Evolutionary conservation across 805 yeast genomes (phyloP).

Genomic region (Myxozyma neotropica): DNA sequence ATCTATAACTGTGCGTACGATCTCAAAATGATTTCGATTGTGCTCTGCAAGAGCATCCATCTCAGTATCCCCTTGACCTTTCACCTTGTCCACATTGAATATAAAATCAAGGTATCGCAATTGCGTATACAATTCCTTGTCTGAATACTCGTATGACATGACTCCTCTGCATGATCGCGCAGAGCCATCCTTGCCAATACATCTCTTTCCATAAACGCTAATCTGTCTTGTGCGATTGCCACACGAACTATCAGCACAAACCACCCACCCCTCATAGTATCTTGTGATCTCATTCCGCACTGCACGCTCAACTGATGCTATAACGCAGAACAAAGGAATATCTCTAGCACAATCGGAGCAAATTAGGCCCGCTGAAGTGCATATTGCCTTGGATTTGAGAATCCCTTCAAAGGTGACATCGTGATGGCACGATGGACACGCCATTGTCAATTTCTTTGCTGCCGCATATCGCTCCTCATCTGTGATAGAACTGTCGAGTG

Average conservation of each 20-base stretch:
- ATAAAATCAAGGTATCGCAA: conserved; percentile 73
- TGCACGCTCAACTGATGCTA: conserved; percentile 72
- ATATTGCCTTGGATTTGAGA: conserved; percentile 51
- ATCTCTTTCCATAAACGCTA: conserved; percentile 84
- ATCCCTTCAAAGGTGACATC: conserved; percentile 75
- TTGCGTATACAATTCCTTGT: conserved; percentile 83
- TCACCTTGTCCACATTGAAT: conserved; percentile 81
- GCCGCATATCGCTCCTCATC: conserved; percentile 82
- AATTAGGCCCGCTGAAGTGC: conserved; percentile 68
- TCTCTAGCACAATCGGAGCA: conserved; percentile 63
- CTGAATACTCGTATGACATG: conserved; percentile 74
- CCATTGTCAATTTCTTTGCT: conserved; percentile 56
- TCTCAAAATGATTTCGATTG: conserved; percentile 62
- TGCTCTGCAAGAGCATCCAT: conserved; percentile 77
- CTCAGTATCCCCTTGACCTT: conserved; percentile 47
- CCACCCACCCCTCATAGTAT: conserved; percentile 85
- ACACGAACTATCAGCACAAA: conserved; percentile 85
- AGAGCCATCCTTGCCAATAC: conserved; percentile 66
- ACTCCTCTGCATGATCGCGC: conserved; percentile 75
- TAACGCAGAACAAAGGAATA: conserved; percentile 58
- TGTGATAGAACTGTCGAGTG: conserved; percentile 77
- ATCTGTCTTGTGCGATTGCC: conserved; percentile 79
- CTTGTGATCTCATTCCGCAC: conserved; percentile 68
- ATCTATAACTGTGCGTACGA: conserved; percentile 60
- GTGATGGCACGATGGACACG: conserved; percentile 62